Base-by-base conservation (phyloP, 139 green algal genomes). In the Edaphochlamys debaryana region DNA sequence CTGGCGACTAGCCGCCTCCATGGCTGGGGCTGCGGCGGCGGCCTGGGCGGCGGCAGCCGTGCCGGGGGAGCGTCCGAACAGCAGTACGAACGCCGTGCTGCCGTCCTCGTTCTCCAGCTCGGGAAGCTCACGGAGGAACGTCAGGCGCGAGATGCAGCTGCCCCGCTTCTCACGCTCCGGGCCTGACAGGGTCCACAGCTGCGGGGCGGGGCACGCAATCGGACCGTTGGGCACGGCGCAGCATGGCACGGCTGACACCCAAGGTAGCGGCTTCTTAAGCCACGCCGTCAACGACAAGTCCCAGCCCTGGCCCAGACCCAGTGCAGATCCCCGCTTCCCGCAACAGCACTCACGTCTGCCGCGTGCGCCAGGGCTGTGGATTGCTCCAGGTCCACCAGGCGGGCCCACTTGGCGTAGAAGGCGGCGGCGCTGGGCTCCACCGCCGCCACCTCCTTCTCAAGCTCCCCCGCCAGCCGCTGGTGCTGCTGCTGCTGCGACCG, bases 321-420 rank as follows among this genome's bases (percentile, higher is more conserved):
- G n/a, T n/a, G n/a, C n/a, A n/a, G n/a, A n/a, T n/a, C n/a, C n/a
- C n/a, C n/a, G n/a, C n/a, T n/a, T 5, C 30, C 60, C 7, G 15
- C 8, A 29, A 20, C 60, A 13, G 4, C n/a, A 68, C 75, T 63
- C 6, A 82, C 89, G 69, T 94, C 92, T 32, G 89, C 56, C 3
- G 87, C 62, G 52, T 83, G 79, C 0, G 40, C 29, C 1, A 54
- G 48, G 7, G 81, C n/a, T n/a, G n/a, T n/a, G n/a, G n/a, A n/a
- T 81, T 96, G 92, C 88, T 98, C 94, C 56, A 94, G 86, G n/a
- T 94, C 90, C 17, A 97, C 64, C 79, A 96, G 90, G 8, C 27
- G 32, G 41, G 89, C 54, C 95, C 95, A 98, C 37, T 94, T 88
- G 1, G n/a, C 20, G 34, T 95, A 83, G 82, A 97, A 98, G 4